phyloP scores from a whole-genome alignment of 1,284 basidiomycete species.

The Heterobasidion annosum region DNA sequence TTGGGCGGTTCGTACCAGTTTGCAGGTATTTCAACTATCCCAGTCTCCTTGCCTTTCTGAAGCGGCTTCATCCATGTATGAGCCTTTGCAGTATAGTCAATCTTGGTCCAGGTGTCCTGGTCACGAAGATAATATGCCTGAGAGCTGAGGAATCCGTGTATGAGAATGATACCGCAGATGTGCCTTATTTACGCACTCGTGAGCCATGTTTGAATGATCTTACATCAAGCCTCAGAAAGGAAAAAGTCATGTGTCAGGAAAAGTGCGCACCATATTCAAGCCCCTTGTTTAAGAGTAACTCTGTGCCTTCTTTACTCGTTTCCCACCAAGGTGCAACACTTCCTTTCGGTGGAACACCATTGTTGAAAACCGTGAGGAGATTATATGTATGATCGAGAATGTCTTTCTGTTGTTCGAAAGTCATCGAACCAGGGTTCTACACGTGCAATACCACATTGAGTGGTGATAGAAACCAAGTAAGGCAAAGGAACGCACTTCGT shows the following conservation, averaged over 20 bases:
- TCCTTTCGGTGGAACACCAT: conserved; percentile 58
- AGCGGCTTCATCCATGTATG: conserved; percentile 74
- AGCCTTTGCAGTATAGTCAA: conserved; percentile 55
- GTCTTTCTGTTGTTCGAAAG: conserved; percentile 60
- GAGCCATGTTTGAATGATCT: conserved; percentile 65
- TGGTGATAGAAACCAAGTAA: neutral
- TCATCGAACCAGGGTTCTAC: conserved; percentile 58
- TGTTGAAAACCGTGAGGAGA: conserved; percentile 61
- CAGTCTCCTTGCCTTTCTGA: conserved; percentile 53
- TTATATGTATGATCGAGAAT: conserved; percentile 63
- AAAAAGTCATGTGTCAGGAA: neutral
- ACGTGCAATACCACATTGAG: neutral
- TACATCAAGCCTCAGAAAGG: neutral
- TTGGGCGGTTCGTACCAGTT: conserved; percentile 41
- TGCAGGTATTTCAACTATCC: conserved; percentile 64
- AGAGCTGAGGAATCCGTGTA: conserved; percentile 31
- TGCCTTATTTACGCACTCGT: conserved; percentile 31
- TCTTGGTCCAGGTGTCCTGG: conserved; percentile 68
- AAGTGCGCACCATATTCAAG: conserved; percentile 55
- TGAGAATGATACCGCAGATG: no score
- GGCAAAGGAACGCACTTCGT: conserved; percentile 37
- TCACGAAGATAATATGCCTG: conserved; percentile 68
- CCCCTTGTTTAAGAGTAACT: conserved; percentile 66
- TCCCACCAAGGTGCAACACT: conserved; percentile 79
- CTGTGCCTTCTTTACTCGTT: conserved; percentile 57